Percentiles rank a stretch among this genome's conserved stretches.
These are phyloP conservation scores for Rubia tinctorum DNA, from an alignment of 305 asterid species.

Conservation along the genomic window DNA sequence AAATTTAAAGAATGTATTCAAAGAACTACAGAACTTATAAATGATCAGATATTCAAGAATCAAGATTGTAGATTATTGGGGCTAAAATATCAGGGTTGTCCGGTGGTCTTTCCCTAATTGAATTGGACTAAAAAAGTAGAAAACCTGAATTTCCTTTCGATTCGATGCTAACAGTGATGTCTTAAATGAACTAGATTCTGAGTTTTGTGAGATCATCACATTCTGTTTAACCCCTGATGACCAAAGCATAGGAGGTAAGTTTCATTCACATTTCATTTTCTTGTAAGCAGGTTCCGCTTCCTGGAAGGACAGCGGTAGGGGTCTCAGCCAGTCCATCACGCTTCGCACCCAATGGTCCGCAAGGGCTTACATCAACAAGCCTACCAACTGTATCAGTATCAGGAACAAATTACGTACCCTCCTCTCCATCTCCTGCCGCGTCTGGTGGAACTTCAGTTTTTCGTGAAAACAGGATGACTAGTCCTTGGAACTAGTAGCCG, in stretches of 20 bases:
- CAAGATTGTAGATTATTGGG: background rate
- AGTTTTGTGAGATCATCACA: background rate
- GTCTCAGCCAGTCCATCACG: slow-evolving; percentile 73
- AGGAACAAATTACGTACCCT: slow-evolving; percentile 58
- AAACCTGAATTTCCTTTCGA: background rate
- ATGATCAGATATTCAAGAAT: background rate
- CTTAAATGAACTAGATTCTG: background rate
- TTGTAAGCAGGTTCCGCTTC: slow-evolving; percentile 50
- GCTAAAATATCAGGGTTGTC: background rate
- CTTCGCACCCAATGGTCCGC: slow-evolving; percentile 55
- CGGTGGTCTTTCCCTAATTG: background rate
- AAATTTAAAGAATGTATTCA: background rate
- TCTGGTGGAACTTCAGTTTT: slow-evolving; percentile 86
- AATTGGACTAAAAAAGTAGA: background rate
- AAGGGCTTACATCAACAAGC: slow-evolving; percentile 44
- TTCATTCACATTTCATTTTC: background rate
- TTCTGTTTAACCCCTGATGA: background rate
- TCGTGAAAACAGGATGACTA: slow-evolving; percentile 56
- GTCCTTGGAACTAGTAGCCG: slow-evolving; percentile 63
- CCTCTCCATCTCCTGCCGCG: slow-evolving; percentile 94
- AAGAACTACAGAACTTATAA: background rate
- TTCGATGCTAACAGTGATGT: background rate
- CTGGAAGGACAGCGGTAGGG: slow-evolving; percentile 51
- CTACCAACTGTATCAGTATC: slow-evolving; percentile 56
- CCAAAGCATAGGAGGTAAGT: background rate